phyloP scores from a whole-genome alignment of 148 eudicot genomes.

The Cornus kousa region DNA sequence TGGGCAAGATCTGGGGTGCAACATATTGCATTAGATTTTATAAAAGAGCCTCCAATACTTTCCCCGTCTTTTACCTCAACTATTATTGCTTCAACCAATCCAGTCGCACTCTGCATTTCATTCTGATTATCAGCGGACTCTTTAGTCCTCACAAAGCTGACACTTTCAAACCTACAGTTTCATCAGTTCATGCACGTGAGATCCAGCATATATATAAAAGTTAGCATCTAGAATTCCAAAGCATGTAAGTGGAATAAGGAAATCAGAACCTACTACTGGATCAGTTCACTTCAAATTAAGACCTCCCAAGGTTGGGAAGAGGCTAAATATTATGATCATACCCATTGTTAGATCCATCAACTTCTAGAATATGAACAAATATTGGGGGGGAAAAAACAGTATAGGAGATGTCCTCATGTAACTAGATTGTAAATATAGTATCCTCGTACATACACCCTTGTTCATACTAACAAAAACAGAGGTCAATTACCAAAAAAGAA shows the following conservation, averaged over 20 bases:
- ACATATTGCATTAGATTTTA: constrained; percentile 64
- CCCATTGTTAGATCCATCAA: too few relatives aligned
- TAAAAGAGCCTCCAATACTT: constrained; percentile 75
- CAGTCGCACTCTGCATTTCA: constrained; percentile 67
- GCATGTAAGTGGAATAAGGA: not conserved
- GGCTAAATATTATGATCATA: not conserved
- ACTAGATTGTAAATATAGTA: not conserved
- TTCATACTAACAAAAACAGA: not conserved
- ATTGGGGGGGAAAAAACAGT: too few relatives aligned
- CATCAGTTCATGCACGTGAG: not conserved
- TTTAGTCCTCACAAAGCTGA: constrained; percentile 60
- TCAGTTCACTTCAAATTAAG: not conserved
- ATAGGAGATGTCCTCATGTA: not conserved
- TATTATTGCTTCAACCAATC: constrained; percentile 79
- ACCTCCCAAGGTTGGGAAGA: not conserved
- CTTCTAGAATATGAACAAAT: too few relatives aligned
- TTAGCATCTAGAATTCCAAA: constrained; percentile 5
- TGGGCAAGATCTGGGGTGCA: constrained; percentile 67
- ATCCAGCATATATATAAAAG: not conserved
- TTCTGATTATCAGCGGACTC: constrained; percentile 72
- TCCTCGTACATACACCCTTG: not conserved
- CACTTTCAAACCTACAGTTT: constrained; percentile 67
- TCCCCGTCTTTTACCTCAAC: constrained; percentile 91
- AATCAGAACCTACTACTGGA: not conserved
- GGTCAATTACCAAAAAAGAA: not conserved